Evolutionary conservation across 169 alveolate genomes (phyloP).

Genomic region (Cryptosporidium ubiquitum): DNA sequence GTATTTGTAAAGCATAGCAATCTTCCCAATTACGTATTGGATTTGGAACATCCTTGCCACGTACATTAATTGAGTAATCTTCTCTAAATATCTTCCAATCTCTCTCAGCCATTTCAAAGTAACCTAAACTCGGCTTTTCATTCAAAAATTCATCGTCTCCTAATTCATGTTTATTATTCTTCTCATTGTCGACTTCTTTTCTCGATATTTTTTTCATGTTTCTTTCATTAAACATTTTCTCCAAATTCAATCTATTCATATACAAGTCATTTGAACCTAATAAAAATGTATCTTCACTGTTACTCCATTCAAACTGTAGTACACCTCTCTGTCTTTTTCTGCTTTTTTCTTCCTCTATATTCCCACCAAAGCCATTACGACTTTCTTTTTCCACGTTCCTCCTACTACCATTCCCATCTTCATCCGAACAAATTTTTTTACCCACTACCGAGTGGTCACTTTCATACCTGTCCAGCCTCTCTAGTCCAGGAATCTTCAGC

Average conservation of each 20-base stretch:
- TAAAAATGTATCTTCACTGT: slow-evolving; percentile 87
- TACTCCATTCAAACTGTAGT: slow-evolving; percentile 90
- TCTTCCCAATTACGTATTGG: slow-evolving; percentile 94
- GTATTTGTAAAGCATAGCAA: slow-evolving; percentile 83
- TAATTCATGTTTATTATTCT: slow-evolving; percentile 84
- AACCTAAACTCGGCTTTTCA: background rate
- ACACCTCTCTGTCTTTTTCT: slow-evolving; percentile 76
- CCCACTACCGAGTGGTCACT: background rate
- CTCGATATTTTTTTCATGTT: slow-evolving; percentile 18
- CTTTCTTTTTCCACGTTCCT: background rate
- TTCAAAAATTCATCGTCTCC: slow-evolving; percentile 47
- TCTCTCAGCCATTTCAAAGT: slow-evolving; percentile 88
- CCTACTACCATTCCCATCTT: background rate
- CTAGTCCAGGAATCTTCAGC: slow-evolving; percentile 46
- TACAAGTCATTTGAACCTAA: slow-evolving; percentile 90
- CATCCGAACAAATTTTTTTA: background rate
- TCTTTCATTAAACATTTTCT: slow-evolving; percentile 32
- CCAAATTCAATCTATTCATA: slow-evolving; percentile 85
- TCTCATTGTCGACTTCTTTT: slow-evolving; percentile 32
- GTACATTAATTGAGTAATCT: slow-evolving; percentile 91
- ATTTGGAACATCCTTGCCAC: slow-evolving; percentile 91
- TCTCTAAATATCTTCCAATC: slow-evolving; percentile 97
- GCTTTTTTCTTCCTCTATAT: background rate
- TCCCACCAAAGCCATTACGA: background rate
- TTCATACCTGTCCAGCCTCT: slow-evolving; percentile 49